Percentiles rank a stretch among this genome's conserved stretches.
phyloP scores from a whole-genome alignment of 306 rosid genomes.

The Glycine soja region DNA sequence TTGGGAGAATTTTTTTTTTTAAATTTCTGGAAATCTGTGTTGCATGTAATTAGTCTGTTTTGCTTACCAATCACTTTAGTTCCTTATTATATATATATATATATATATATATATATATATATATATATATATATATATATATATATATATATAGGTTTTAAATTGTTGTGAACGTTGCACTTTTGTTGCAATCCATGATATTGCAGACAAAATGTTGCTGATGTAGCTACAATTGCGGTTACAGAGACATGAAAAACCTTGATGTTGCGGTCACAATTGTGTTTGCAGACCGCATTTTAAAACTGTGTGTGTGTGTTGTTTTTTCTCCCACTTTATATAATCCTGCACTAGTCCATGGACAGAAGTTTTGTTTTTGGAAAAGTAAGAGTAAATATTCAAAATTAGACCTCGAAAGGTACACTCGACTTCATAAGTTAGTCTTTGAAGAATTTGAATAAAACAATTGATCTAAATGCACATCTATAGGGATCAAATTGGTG shows the following conservation, averaged over 20 bases:
- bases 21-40: not conserved
- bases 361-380: not conserved
- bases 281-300: not conserved
- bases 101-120: too few species aligned
- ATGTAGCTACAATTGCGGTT: too few species aligned
- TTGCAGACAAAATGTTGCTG: too few species aligned
- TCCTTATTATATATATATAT: too few species aligned
- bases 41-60: not conserved
- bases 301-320: not conserved
- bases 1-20: not conserved
- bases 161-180: not conserved
- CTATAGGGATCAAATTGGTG: conserved; percentile 6
- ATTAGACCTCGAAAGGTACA: not conserved
- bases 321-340: not conserved
- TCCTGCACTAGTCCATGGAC: not conserved
- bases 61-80: too few species aligned
- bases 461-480: not conserved
- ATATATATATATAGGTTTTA: too few species aligned
- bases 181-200: not conserved
- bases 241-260: too few species aligned
- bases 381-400: not conserved
- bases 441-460: conserved; percentile 12
- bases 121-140: too few species aligned
- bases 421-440: not conserved
- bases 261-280: not conserved